phyloP scores from a whole-genome alignment of 768 basidiomycete species.

The Leccinum barrowsii region DNA sequence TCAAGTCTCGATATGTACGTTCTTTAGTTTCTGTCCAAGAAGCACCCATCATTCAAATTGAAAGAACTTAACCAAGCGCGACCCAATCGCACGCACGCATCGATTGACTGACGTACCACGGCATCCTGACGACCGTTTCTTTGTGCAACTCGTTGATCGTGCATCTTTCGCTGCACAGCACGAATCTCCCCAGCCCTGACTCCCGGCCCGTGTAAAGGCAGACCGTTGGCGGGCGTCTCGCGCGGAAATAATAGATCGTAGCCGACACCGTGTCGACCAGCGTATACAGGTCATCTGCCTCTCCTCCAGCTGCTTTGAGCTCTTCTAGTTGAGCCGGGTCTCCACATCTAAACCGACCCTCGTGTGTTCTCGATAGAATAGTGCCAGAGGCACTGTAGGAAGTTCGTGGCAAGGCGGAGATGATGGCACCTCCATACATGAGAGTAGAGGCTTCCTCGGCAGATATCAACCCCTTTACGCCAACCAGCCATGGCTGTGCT shows the following conservation, averaged over 20 bases:
- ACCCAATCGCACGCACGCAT: conserved; percentile 26
- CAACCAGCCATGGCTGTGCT: conserved; percentile 22
- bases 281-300: conserved; percentile 17
- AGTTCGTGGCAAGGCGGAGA: conserved; percentile 5
- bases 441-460: conserved; percentile 15
- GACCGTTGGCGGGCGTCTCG: conserved; percentile 20
- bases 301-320: not conserved
- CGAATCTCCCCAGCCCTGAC: conserved; percentile 20
- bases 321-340: conserved; percentile 7
- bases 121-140: conserved; percentile 25
- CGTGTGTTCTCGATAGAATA: conserved; percentile 3
- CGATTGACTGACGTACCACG: conserved; percentile 12
- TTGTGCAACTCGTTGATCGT: conserved; percentile 20
- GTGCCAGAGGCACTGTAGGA: conserved; percentile 22
- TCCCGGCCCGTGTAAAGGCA: conserved; percentile 21
- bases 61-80: conserved; percentile 11
- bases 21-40: too few relatives aligned
- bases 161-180: conserved; percentile 22
- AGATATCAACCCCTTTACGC: conserved; percentile 26
- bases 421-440: conserved; percentile 14
- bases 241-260: conserved; percentile 25
- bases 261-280: conserved; percentile 23
- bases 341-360: conserved; percentile 15
- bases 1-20: too few relatives aligned
- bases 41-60: not conserved